Evolutionary conservation across 768 basidiomycete species (phyloP), one percentile per base, ranked within the genome.

Genomic region (Trametes sanguinea): DNA sequence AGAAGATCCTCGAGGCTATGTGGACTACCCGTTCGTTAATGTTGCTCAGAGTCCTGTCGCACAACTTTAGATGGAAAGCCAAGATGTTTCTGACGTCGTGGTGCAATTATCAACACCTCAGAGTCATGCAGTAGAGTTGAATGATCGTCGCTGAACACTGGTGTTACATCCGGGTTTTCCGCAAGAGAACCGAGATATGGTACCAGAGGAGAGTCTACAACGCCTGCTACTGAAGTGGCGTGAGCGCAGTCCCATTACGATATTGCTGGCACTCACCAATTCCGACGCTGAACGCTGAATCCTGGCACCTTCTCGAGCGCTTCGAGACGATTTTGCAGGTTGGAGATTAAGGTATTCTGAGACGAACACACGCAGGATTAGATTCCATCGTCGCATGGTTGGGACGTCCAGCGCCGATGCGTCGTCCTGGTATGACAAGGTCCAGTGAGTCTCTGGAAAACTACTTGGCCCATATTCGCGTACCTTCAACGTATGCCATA

Each of bases 301-400:
- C 22, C 43, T 42, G 11, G 48, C 39, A 2, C 50, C 56, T 2
- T 57, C 46, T 4, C 29, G 48, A 1, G 6, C 37, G 42, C 46
- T 33, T 37, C 51, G 53, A 13, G 47, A 40, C 10, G 43, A 51
- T 16, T 48, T 32, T 4, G 80, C 74, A 0, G 90, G 87, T 10
- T 74, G 78, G 50, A 93, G 73, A 58, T 89, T 83, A 2, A 98
- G 81, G 74, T 98, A 99, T 76, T 98, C 97, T 1, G 90, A 81
- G 68, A 94, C 83, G 71, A 98, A 95, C 0, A 97, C 84, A 35
- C 96, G 81, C 42, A 98, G 71, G 54, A 99, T 82, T 33, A 95
- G 77, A 71, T 91, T 92, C 97, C 97, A 98, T 27, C 90, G 81
- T 48, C 87, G 84, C 82, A 98, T 84, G 0, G 94, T 95, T 7